Conservation (phyloP, 768 basidiomycete genomes). For the Phanerochaete sordida region DNA sequence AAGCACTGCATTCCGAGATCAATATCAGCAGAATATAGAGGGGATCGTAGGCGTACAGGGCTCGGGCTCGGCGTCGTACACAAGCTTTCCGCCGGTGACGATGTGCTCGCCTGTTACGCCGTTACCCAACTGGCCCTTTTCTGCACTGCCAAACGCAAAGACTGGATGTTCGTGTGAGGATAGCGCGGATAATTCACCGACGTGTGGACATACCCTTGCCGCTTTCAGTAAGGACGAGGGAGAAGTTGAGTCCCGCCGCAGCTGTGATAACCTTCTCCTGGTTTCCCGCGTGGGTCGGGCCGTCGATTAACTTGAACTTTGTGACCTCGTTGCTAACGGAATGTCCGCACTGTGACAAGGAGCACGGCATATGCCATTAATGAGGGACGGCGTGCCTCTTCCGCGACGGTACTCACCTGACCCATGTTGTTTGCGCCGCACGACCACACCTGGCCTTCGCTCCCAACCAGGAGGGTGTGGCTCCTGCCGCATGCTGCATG, state of each 20-base stretch:
- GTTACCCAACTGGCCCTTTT: conserved; percentile 91
- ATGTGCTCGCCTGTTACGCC: conserved; percentile 93
- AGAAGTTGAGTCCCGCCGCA: conserved; percentile 81
- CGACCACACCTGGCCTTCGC: conserved; percentile 79
- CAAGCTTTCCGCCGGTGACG: conserved; percentile 78
- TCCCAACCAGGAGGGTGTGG: conserved; percentile 81
- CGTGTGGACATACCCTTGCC: conserved; percentile 59
- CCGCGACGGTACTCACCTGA: conserved; percentile 48
- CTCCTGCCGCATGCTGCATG: conserved; percentile 80
- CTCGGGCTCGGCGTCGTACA: conserved; percentile 71
- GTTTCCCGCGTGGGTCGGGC: conserved; percentile 49
- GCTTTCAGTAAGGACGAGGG: conserved; percentile 74
- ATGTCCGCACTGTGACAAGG: conserved; percentile 62
- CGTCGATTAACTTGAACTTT: conserved; percentile 59
- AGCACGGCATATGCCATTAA: neutral
- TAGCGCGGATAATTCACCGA: neutral
- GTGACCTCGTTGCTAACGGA: conserved; percentile 59
- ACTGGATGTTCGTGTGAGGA: conserved; percentile 38
- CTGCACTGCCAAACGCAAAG: conserved; percentile 87
- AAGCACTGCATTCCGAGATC: conserved; percentile 42
- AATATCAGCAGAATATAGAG: neutral
- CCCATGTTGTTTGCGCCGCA: conserved; percentile 79
- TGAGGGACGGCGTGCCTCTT: neutral
- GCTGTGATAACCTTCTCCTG: conserved; percentile 68
- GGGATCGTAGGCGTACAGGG: conserved; percentile 46